A percentile compares a stretch with the other conserved stretches of the same genome.
phyloP scores from a whole-genome alignment of 805 yeast genomes.

The Wickerhamomyces chaumierensis region DNA sequence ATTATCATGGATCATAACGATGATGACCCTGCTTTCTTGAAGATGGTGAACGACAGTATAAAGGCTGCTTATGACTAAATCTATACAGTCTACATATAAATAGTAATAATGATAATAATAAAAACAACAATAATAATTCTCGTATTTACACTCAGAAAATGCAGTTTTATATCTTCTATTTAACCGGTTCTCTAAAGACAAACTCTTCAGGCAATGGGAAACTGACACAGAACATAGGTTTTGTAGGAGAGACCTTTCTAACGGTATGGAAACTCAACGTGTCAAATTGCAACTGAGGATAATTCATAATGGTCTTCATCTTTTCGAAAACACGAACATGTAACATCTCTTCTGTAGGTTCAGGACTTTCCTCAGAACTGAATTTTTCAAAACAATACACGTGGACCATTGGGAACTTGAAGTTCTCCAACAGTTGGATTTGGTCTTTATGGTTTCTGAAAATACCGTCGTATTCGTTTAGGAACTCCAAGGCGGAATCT shows the following conservation, averaged over 20 bases:
- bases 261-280: slow-evolving; percentile 65
- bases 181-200: slow-evolving; percentile 30
- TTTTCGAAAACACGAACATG: slow-evolving; percentile 53
- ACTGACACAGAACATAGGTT: slow-evolving; percentile 87
- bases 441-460: slow-evolving; percentile 31
- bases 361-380: slow-evolving; percentile 53
- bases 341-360: slow-evolving; percentile 59
- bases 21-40: not conserved
- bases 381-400: slow-evolving; percentile 91
- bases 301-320: slow-evolving; percentile 31
- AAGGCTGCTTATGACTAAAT: not conserved
- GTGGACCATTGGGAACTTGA: slow-evolving; percentile 64
- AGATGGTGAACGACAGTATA: not conserved
- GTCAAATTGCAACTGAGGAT: slow-evolving; percentile 33
- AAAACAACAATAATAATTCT: too few species aligned
- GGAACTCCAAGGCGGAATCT: slow-evolving; percentile 77
- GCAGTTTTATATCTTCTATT: not conserved
- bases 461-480: slow-evolving; percentile 68
- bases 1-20: slow-evolving; percentile 13
- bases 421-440: slow-evolving; percentile 29
- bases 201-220: slow-evolving; percentile 62
- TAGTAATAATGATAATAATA: too few species aligned
- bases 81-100: too few species aligned
- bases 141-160: not conserved
- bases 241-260: slow-evolving; percentile 92